A percentile compares a stretch with the other conserved stretches of the same genome.
Conservation (phyloP, 192 early-diverging fungal genomes). For the Chytriomyces sp. region DNA sequence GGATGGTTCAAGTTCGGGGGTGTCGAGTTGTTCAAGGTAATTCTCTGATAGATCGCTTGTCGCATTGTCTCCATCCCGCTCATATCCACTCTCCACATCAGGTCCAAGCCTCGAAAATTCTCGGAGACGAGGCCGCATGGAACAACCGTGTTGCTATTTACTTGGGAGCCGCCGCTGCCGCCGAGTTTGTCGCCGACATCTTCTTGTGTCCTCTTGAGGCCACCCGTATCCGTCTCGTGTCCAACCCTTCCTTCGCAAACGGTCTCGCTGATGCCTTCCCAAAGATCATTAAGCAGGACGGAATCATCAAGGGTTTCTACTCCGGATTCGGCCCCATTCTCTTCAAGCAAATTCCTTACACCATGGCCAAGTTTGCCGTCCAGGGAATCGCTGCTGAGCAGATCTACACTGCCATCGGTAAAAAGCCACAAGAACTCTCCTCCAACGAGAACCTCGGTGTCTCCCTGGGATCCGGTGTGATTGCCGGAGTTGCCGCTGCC, state of each 20-base stretch:
- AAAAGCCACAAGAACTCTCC: conserved; percentile 51
- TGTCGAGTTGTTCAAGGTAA: conserved; percentile 89
- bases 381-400: conserved; percentile 62
- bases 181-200: conserved; percentile 80
- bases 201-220: conserved; percentile 76
- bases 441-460: conserved; percentile 53
- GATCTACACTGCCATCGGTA: conserved; percentile 52
- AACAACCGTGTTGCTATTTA: conserved; percentile 71
- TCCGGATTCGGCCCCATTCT: conserved; percentile 79
- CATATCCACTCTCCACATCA: conserved; percentile 39
- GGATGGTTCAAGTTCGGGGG: conserved; percentile 89
- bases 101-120: conserved; percentile 59
- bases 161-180: conserved; percentile 65
- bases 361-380: conserved; percentile 80
- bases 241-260: conserved; percentile 67
- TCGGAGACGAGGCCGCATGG: conserved; percentile 61
- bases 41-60: no score
- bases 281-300: conserved; percentile 67
- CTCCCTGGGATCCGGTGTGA: conserved; percentile 83
- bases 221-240: conserved; percentile 75
- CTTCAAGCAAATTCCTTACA: conserved; percentile 81
- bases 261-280: conserved; percentile 67
- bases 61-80: conserved; percentile 6
- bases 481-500: conserved; percentile 87
- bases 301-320: conserved; percentile 71